These are phyloP conservation scores for Halenospora varia DNA, from an alignment of 495 filamentous ascomycete genomes.

Conservation along the genomic window DNA sequence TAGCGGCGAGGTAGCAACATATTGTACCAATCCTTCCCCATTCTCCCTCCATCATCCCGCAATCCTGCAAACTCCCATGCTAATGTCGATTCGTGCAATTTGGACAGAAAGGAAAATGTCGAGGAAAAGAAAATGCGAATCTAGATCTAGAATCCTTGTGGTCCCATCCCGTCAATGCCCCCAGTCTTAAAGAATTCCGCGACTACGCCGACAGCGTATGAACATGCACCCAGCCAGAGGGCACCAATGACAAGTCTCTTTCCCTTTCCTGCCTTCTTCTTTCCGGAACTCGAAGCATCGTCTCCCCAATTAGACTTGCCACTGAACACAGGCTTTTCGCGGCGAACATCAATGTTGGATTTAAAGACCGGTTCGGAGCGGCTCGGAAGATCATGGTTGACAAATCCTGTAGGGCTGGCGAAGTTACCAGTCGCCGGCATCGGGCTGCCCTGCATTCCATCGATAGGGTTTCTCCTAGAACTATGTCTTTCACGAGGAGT, in stretches of 20 bases:
- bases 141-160: slow-evolving; percentile 47
- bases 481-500: not conserved
- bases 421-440: slow-evolving; percentile 41
- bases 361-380: slow-evolving; percentile 30
- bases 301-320: slow-evolving; percentile 32
- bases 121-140: no score
- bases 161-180: slow-evolving; percentile 48
- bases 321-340: slow-evolving; percentile 56
- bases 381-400: slow-evolving; percentile 47
- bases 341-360: slow-evolving; percentile 44
- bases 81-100: no score
- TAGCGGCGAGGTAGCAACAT: no score
- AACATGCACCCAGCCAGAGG: slow-evolving; percentile 54
- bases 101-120: no score
- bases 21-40: no score
- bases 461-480: slow-evolving; percentile 44
- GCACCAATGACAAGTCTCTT: slow-evolving; percentile 55
- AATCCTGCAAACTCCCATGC: no score
- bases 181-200: slow-evolving; percentile 62
- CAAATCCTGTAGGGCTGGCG: slow-evolving; percentile 53
- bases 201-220: slow-evolving; percentile 67
- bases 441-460: slow-evolving; percentile 46
- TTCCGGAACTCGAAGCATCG: slow-evolving; percentile 12
- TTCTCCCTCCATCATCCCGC: no score
- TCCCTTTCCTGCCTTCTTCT: slow-evolving; percentile 33